Percentiles rank a stretch among this genome's conserved stretches.
Evolutionary conservation across 1,139 yeast genomes (phyloP).

Genomic region (Geotrichum citri-aurantii): DNA sequence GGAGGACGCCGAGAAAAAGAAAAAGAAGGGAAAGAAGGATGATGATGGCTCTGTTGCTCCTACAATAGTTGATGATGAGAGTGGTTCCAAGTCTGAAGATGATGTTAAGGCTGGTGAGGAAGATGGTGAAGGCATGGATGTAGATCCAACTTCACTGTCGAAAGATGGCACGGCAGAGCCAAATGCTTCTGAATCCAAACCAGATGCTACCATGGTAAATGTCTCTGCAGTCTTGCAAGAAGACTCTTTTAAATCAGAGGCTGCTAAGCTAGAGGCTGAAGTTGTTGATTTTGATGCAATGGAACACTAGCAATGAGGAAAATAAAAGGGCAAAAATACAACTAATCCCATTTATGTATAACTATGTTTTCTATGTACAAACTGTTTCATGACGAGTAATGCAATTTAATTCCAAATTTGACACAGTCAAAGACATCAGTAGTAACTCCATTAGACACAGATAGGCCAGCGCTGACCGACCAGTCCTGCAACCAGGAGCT

Average conservation of each 20-base stretch:
- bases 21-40: conserved; percentile 5
- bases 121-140: background rate
- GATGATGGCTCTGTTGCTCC: background rate
- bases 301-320: background rate
- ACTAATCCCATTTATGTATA: background rate
- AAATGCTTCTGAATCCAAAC: background rate
- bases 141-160: conserved; percentile 1
- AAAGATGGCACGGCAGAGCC: background rate
- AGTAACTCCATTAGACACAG: background rate
- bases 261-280: background rate
- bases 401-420: background rate
- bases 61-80: background rate
- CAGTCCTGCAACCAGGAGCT: background rate
- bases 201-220: background rate
- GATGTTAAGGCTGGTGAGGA: background rate
- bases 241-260: background rate
- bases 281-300: conserved; percentile 8
- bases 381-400: background rate
- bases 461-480: background rate
- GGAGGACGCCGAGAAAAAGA: conserved; percentile 6
- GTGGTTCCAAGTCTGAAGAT: background rate
- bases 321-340: background rate
- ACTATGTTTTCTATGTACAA: background rate
- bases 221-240: background rate
- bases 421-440: background rate